Base-by-base conservation (phyloP, 2,329 filamentous ascomycete species). In the Onygenales sp. region DNA sequence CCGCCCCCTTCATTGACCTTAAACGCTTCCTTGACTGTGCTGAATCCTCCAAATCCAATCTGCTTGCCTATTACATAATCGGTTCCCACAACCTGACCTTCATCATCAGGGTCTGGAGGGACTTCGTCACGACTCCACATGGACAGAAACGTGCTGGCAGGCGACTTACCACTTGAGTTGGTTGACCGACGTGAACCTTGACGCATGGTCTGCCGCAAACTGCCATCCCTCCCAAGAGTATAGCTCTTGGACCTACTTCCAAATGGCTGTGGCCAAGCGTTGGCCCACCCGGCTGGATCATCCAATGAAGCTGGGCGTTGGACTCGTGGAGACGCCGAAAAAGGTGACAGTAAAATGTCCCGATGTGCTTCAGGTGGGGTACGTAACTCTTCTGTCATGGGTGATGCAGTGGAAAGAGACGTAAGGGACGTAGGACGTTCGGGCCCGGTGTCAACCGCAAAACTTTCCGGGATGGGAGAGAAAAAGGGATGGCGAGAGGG, bases 21-120 rank as follows among this genome's bases (percentile, higher is more conserved):
- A 56, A 76, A 82, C 7, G 83, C 82, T 66, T 86, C 83, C 61
- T 84, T 85, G 36, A 86, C 81, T 1, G 80, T 74, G 58, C 82
- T 84, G 65, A 86, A 86, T 3, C 83, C 83, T 31, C 83, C 83
- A 57, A 75, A 80, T 2, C 81, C 83, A 55, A 86, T 81, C 55
- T 82, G 78, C 58, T 83, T 82, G 47, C 83, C 83, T 50, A 86
- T 79, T 35, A 86, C 80, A 64, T 85, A 86, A 57, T 84, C 80
- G 51, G 78, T 76, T 43, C 82, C 83, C 46, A 86, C 79, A 55
- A 83, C 78, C 63, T 86, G 82, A 2, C 83, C 83, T 69, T 86
- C 83, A 48, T 84, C 81, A 62, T 86, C 83, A 10, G 81, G 82
- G 55, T 82, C 74, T 58, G 63, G 69, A 51, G 64, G 64, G 54